Conservation (phyloP, 2,329 filamentous ascomycete genomes). For the Exutisphaerella laricina region DNA sequence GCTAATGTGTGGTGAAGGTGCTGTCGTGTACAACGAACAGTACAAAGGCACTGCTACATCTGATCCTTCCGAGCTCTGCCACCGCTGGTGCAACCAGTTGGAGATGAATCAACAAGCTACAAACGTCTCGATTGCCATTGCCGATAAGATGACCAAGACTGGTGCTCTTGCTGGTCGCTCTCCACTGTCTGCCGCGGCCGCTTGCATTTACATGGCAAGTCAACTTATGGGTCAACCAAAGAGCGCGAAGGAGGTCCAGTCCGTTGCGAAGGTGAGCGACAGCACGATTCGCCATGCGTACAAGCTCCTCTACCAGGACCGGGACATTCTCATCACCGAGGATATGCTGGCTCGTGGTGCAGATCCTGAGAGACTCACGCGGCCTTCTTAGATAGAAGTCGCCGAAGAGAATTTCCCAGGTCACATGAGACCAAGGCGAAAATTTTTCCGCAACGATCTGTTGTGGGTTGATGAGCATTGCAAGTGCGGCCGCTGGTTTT, state of each 20-base stretch:
- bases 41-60: slow-evolving; percentile 29
- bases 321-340: slow-evolving; percentile 66
- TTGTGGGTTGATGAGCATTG: no score
- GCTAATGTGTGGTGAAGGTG: slow-evolving; percentile 21
- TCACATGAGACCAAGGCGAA: no score
- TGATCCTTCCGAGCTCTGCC: slow-evolving; percentile 56
- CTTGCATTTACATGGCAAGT: slow-evolving; percentile 94
- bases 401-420: no score
- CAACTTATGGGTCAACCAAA: slow-evolving; percentile 75
- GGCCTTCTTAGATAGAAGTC: no score
- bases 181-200: slow-evolving; percentile 86
- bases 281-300: slow-evolving; percentile 96
- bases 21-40: slow-evolving; percentile 25
- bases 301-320: slow-evolving; percentile 73
- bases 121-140: slow-evolving; percentile 73
- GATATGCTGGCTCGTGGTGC: slow-evolving; percentile 71
- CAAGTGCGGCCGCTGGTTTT: no score
- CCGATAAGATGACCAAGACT: slow-evolving; percentile 68
- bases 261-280: slow-evolving; percentile 83
- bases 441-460: no score
- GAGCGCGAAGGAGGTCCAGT: slow-evolving; percentile 78
- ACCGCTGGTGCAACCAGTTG: slow-evolving; percentile 83
- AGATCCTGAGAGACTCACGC: slow-evolving; percentile 64
- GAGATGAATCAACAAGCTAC: slow-evolving; percentile 68
- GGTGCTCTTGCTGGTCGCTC: slow-evolving; percentile 86